These are phyloP conservation scores for Rhodofomes roseus DNA, from an alignment of 1,284 basidiomycete genomes.

Conservation along the genomic window DNA sequence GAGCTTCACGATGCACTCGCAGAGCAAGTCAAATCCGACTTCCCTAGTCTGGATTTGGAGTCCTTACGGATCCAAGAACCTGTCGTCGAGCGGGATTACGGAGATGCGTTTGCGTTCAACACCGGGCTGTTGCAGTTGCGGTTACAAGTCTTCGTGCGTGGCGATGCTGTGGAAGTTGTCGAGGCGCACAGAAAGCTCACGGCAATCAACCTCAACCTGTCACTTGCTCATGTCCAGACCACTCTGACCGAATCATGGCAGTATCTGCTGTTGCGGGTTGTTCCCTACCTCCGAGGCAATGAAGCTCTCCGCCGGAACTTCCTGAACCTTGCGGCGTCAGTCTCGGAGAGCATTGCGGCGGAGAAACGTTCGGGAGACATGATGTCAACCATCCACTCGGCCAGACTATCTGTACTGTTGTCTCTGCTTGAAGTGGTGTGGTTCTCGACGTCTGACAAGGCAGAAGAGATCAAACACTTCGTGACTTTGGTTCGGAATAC, in stretches of 20 bases:
- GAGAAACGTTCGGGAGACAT: constrained; percentile 80
- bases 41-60: constrained; percentile 55
- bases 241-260: constrained; percentile 79
- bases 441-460: constrained; percentile 63
- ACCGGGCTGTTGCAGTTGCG: constrained; percentile 48
- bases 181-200: constrained; percentile 52
- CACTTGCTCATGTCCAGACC: constrained; percentile 77
- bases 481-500: constrained; percentile 59
- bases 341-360: constrained; percentile 63
- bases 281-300: constrained; percentile 64
- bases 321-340: constrained; percentile 56
- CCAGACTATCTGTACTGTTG: constrained; percentile 71
- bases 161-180: constrained; percentile 37
- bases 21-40: constrained; percentile 40
- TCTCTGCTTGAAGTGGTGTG: constrained; percentile 75
- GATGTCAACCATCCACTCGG: constrained; percentile 80
- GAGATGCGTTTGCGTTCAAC: constrained; percentile 77
- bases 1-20: constrained; percentile 57
- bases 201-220: constrained; percentile 82
- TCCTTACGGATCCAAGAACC: constrained; percentile 65
- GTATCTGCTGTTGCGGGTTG: constrained; percentile 60
- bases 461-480: constrained; percentile 56
- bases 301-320: constrained; percentile 49
- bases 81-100: constrained; percentile 70
- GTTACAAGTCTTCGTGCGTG: constrained; percentile 45